These are phyloP conservation scores for Tieghemostelium lacteum DNA, from an alignment of 78 protist genomes.

Conservation along the genomic window DNA sequence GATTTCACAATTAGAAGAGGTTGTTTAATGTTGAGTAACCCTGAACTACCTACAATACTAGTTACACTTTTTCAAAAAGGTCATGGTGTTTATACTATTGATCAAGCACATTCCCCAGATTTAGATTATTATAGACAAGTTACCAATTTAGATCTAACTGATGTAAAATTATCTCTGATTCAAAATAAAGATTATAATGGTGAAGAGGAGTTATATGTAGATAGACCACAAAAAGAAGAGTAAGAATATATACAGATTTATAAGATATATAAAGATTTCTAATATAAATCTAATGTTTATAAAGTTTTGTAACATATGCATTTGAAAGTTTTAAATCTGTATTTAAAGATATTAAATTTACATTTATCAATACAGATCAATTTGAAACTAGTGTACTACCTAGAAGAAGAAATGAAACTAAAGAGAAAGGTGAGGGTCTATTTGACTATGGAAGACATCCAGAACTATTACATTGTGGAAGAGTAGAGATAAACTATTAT, in stretches of 20 bases:
- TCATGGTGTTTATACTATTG: slow-evolving; percentile 56
- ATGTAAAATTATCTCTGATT: slow-evolving; percentile 13
- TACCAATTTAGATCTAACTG: slow-evolving; percentile 25
- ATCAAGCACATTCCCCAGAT: slow-evolving; percentile 21
- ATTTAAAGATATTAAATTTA: slow-evolving; percentile 67
- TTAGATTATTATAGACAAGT: slow-evolving; percentile 64
- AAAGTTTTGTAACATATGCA: slow-evolving; percentile 77
- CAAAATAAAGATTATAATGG: slow-evolving; percentile 75
- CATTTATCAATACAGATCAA: slow-evolving; percentile 65
- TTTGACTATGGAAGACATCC: slow-evolving; percentile 59
- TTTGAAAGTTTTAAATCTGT: slow-evolving; percentile 77
- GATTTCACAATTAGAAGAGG: slow-evolving; percentile 46
- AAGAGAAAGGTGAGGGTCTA: neutral
- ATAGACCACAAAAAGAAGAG: slow-evolving; percentile 75
- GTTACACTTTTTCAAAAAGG: slow-evolving; percentile 45
- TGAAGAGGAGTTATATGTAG: slow-evolving; percentile 69
- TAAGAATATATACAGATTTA: neutral
- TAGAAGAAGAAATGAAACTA: slow-evolving; percentile 9
- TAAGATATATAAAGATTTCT: neutral
- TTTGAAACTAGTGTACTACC: slow-evolving; percentile 68
- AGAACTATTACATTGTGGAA: slow-evolving; percentile 3
- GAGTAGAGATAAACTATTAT: slow-evolving; percentile 24
- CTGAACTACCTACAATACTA: slow-evolving; percentile 59
- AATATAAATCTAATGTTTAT: neutral
- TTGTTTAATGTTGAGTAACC: slow-evolving; percentile 76